Evolutionary conservation across 768 basidiomycete genomes (phyloP).

Genomic region (Calocybe indica): DNA sequence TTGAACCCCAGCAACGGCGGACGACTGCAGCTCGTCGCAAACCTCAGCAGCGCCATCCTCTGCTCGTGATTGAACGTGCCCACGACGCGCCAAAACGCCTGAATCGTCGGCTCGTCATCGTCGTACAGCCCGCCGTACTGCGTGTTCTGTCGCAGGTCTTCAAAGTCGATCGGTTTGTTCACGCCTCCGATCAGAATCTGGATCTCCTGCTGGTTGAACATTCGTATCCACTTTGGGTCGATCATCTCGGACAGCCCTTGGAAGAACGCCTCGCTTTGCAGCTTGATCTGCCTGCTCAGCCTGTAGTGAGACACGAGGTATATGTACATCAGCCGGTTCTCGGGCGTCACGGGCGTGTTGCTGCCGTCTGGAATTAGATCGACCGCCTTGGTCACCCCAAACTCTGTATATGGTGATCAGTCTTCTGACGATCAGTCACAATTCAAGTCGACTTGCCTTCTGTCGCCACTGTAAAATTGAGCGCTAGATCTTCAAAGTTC

Average conservation of each 20-base stretch:
- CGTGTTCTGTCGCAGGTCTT: slow-evolving; percentile 73
- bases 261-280: slow-evolving; percentile 83
- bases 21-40: slow-evolving; percentile 89
- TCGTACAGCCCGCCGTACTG: slow-evolving; percentile 80
- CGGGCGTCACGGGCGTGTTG: slow-evolving; percentile 78
- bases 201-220: slow-evolving; percentile 97
- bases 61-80: slow-evolving; percentile 77
- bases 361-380: slow-evolving; percentile 81
- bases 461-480: slow-evolving; percentile 84
- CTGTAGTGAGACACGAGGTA: slow-evolving; percentile 85
- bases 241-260: slow-evolving; percentile 91
- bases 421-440: background rate
- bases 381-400: slow-evolving; percentile 69
- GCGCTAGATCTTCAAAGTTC: slow-evolving; percentile 79
- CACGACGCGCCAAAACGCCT: slow-evolving; percentile 84
- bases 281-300: slow-evolving; percentile 82
- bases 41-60: slow-evolving; percentile 70
- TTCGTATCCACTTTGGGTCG: slow-evolving; percentile 83
- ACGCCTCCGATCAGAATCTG: slow-evolving; percentile 89
- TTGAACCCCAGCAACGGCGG: slow-evolving; percentile 89
- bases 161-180: slow-evolving; percentile 77
- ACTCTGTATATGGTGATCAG: slow-evolving; percentile 43
- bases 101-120: slow-evolving; percentile 63
- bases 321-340: slow-evolving; percentile 89
- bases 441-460: slow-evolving; percentile 52